Base-by-base conservation (phyloP, 768 basidiomycete species). In the Rhodotorula graminis region DNA sequence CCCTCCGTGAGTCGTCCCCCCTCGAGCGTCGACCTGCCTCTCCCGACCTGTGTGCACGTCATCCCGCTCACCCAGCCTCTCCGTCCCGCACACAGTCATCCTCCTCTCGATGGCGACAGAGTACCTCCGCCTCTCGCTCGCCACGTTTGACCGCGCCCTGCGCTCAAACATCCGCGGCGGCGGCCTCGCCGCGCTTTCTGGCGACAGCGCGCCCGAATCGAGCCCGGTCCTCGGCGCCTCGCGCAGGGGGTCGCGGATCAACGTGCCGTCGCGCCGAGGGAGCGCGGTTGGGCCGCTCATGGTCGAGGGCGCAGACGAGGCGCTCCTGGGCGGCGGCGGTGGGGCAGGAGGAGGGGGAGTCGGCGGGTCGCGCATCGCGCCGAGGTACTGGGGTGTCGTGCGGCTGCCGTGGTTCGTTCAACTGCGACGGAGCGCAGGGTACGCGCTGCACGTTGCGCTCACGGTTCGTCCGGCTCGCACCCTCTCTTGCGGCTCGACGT, bases 81-180 rank as follows among this genome's bases (percentile, higher is more conserved):
- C 9, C 7, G 65, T 0, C 29, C 9, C 9, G 7, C 70, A 0
- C 29, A 12, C 60, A 67, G 64, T 73, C 64, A 44, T 52, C 46
- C n/a, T 59, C 53, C 27, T 73, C 25, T 65, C 72, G 52, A 53
- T 73, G 27, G 3, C 44, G 11, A 65, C 59, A 53, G 72, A 73
- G 42, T 73, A 60, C 52, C 18, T 66, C n/a, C 64, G 72, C 42
- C 55, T 73, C 23, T 61, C 67, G 23, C 52, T 69, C 33, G 25
- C 61, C 29, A 23, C 72, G n/a, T 69, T 69, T 42, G 72, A 73
- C 59, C 64, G 72, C n/a, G 42, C 52, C 31, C 64, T 73, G 27
- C 58, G 72, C 47, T 65, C 67, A 31, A 61, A 65, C 55, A 65
- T 65, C 49, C 58, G 72, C 16, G 67, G 72, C 46, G 67, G 68